Conservation (phyloP, 2,329 filamentous ascomycete species). For the Penicillium sp. region DNA sequence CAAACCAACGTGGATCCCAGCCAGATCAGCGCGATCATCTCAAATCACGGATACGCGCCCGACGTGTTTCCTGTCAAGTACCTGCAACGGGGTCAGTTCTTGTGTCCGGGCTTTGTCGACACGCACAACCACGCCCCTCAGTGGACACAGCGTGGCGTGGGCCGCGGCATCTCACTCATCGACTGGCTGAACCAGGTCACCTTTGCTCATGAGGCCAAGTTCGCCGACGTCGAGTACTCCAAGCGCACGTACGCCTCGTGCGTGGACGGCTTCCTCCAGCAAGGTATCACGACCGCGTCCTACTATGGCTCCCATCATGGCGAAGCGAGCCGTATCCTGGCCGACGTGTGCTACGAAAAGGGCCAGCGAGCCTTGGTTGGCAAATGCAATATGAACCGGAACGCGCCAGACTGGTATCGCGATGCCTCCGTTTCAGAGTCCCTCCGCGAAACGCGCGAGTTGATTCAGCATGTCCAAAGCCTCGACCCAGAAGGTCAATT, state of each 20-base stretch:
- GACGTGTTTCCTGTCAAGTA: conserved; percentile 31
- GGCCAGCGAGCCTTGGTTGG: conserved; percentile 42
- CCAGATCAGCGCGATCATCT: conserved; percentile 29
- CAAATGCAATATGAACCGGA: conserved; percentile 43
- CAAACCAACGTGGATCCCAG: conserved; percentile 21
- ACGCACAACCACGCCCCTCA: conserved; percentile 70
- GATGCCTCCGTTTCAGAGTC: conserved; percentile 53
- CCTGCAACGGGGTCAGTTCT: conserved; percentile 33
- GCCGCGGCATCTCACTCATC: conserved; percentile 46
- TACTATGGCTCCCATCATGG: conserved; percentile 41
- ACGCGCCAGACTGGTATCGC: conserved; percentile 55
- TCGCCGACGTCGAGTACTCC: conserved; percentile 58
- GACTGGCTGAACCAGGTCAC: conserved; percentile 68
- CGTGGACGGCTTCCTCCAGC: conserved; percentile 61
- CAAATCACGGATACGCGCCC: conserved; percentile 28
- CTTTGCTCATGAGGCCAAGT: conserved; percentile 65
- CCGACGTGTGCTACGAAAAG: conserved; percentile 33
- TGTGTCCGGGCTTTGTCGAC: conserved; percentile 53
- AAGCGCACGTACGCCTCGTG: conserved; percentile 53
- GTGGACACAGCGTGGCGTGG: conserved; percentile 51
- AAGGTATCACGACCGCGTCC: conserved; percentile 46
- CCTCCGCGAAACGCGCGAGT: conserved; percentile 52
- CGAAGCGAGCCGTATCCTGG: conserved; percentile 35
- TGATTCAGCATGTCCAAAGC: conserved; percentile 51
- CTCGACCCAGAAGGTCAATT: conserved; percentile 51